Base-by-base conservation (phyloP, 768 basidiomycete genomes). In the Coprinopsis cinerea region DNA sequence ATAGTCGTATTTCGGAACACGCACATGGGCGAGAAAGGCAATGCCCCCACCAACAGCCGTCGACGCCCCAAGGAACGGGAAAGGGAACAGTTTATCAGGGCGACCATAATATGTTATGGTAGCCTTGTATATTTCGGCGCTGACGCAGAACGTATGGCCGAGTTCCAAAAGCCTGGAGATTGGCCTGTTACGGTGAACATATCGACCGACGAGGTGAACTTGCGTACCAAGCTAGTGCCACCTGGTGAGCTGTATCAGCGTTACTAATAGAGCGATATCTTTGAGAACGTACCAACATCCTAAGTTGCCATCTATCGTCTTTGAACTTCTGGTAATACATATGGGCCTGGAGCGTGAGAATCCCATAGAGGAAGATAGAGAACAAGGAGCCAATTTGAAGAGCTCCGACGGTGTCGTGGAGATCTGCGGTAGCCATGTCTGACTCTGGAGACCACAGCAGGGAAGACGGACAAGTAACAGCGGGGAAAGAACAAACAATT, bases 71-170 rank as follows among this genome's bases (percentile, higher is more conserved):
- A 55, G 32, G 1, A 42, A 49, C n/a, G 53, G 57, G 32, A 55
- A 55, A 20, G 10, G 18, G 1, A 47, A 14, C 11, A 52, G 27
- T n/a, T 10, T 14, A 1, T 44, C 22, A 7, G 46, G 47, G 7
- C 34, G 51, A 5, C 54, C 55, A 30, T 54, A 57, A 24, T 46
- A 44, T 5, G 47, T 39, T 7, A 61, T 55, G 14, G 60, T 61
- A 1, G 53, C 44, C 15, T 44, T 47, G 42, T 61, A 61, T 2
- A 61, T 46, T 23, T 60, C 60, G 41, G 48, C 55, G 5, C 48
- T 7, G 7, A 57, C 48, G 4, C 54, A 53, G 13, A 58, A 55
- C n/a, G 60, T 58, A 40, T 63, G 61, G 1, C 42, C 55, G 14
- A 59, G 43, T 37, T 63, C 61, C 3, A 63, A 51, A 4, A 57